These are phyloP conservation scores for Scorias spongiosa DNA, from an alignment of 2,329 filamentous ascomycete species.

Conservation along the genomic window DNA sequence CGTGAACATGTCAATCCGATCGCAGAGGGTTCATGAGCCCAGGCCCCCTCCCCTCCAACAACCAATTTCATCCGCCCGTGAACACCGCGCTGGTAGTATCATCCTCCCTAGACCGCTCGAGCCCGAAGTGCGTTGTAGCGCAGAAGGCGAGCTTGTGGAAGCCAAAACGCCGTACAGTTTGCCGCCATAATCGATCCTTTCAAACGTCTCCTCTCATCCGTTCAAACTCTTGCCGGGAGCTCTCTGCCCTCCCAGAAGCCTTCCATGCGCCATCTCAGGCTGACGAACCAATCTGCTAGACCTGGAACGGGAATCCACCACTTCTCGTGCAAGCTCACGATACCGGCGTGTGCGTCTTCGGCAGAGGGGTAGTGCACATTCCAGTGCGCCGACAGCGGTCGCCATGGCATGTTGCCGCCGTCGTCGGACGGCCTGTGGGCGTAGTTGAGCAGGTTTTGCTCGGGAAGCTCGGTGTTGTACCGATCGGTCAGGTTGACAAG, in stretches of 20 bases:
- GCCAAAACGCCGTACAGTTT: no score
- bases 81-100: no score
- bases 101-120: no score
- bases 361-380: slow-evolving; percentile 24
- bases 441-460: slow-evolving; percentile 24
- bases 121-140: no score
- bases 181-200: no score
- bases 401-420: slow-evolving; percentile 27
- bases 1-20: no score
- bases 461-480: slow-evolving; percentile 20
- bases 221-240: background rate
- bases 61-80: no score
- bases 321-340: slow-evolving; percentile 25
- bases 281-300: slow-evolving; percentile 18
- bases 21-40: no score
- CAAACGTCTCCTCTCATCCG: no score
- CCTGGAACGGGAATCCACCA: slow-evolving; percentile 22
- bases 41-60: no score
- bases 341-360: slow-evolving; percentile 21
- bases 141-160: no score
- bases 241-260: slow-evolving; percentile 23
- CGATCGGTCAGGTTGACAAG: slow-evolving; percentile 16
- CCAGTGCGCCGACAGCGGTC: slow-evolving; percentile 21
- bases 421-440: slow-evolving; percentile 15
- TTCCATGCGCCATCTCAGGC: slow-evolving; percentile 21